Base-by-base conservation (phyloP, 257 asterid species). In the Mentha longifolia region DNA sequence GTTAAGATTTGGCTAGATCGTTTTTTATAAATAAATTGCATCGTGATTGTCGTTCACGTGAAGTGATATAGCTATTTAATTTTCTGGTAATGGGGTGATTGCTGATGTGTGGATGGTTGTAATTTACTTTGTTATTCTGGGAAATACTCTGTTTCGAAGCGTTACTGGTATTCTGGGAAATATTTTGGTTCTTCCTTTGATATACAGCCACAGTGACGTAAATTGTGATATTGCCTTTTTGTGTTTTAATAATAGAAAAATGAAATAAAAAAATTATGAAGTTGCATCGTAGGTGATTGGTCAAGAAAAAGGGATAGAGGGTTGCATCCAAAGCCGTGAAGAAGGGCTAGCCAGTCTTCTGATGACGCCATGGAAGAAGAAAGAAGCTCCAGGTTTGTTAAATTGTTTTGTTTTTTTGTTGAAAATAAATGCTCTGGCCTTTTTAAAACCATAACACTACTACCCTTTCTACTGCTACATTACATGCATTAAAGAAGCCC, bases 341-440 rank as follows among this genome's bases (percentile, higher is more conserved):
- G 12, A 5, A 28, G 22, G 22, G 31, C 37, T 6, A 67, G 35
- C 9, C 19, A 71, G 25, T 22, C 25, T 22, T 22, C 25, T 28
- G 42, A n/a, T 61, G 76, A 61, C 56, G 56, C 70, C 20, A 62
- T 39, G 35, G 33, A 22, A 10, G 16, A 13, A 6, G 51, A 68
- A 68, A 61, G 28, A 61, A 61, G 76, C 67, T 16, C n/a, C 46
- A 4, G 15, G 46, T 42, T 45, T 42, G 73, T 45, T 47, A 45
- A 3, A 1, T 55, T 62, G 68, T 76, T 76, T 76, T 50, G 63
- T 39, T 42, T 12, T 22, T 74, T 37, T 67, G 3, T 39, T 1
- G 6, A 5, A 39, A 37, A 37, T 11, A 60, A 60, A 5, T 37
- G 15, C 0, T 39, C 4, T 17, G 42, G 37, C 20, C 39, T 55